Percentiles rank a stretch among this genome's conserved stretches.
Conservation (phyloP, 352 stramenopile genomes). For the Globisporangium cederbergense region DNA sequence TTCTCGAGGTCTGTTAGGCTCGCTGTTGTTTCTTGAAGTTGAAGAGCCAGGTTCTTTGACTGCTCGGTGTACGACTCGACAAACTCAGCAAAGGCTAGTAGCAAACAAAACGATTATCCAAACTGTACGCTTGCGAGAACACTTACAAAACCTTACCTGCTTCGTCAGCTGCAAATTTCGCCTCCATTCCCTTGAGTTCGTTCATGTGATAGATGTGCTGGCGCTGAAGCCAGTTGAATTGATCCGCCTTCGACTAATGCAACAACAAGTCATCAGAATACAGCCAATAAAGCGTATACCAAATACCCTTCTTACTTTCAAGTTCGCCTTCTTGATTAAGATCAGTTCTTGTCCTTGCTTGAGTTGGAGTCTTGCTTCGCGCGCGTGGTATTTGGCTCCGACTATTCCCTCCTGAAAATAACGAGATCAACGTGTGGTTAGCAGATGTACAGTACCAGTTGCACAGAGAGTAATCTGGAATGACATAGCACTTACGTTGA, state of each 20-base stretch:
- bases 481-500: not conserved
- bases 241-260: slow-evolving; percentile 9
- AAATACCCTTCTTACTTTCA: slow-evolving; percentile 7
- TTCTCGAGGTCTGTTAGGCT: not conserved
- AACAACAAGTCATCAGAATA: not conserved
- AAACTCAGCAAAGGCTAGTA: slow-evolving; percentile 1
- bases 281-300: not conserved
- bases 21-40: slow-evolving; percentile 4
- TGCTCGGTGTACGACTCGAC: slow-evolving; percentile 5
- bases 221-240: slow-evolving; percentile 14
- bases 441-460: not conserved
- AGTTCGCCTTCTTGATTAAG: slow-evolving; percentile 15
- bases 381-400: slow-evolving; percentile 4
- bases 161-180: slow-evolving; percentile 8
- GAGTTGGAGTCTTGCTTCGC: slow-evolving; percentile 13
- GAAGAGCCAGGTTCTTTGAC: not conserved
- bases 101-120: not conserved
- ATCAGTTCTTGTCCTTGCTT: slow-evolving; percentile 13
- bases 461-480: no score
- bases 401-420: slow-evolving; percentile 5
- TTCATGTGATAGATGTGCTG: slow-evolving; percentile 9
- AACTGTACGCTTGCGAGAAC: not conserved
- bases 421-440: not conserved
- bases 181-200: slow-evolving; percentile 10
- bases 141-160: slow-evolving; percentile 1